phyloP scores from a whole-genome alignment of 257 asterid genomes.

The Forsythia viridissima region DNA sequence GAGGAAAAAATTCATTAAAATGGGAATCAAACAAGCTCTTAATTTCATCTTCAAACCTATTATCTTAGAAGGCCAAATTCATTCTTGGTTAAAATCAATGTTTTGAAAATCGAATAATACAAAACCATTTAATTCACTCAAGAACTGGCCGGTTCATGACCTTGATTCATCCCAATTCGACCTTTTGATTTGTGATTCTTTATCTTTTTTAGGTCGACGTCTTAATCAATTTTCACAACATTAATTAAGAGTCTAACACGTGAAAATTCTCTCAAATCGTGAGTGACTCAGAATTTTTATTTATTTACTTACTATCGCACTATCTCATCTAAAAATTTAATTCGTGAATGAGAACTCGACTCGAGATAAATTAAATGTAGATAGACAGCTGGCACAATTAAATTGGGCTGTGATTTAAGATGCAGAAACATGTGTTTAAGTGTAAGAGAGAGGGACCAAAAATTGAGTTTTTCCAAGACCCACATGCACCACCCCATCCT shows the following conservation, averaged over 20 bases:
- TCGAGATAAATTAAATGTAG: not conserved
- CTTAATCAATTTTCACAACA: no score
- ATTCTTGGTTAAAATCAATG: not conserved
- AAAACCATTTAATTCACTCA: not conserved
- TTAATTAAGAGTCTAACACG: not conserved
- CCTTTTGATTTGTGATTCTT: no score
- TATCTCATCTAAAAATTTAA: no score
- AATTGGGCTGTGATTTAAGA: constrained; percentile 23
- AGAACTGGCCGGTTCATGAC: not conserved
- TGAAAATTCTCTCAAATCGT: no score
- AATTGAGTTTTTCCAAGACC: not conserved
- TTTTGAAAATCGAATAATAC: not conserved
- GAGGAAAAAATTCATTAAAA: no score
- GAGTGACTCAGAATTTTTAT: no score
- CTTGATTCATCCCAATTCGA: not conserved
- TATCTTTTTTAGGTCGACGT: not conserved
- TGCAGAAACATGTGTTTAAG: constrained; percentile 12
- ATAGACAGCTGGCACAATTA: constrained; percentile 27
- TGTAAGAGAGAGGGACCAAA: constrained; percentile 10
- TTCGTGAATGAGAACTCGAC: no score
- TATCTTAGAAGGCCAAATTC: not conserved
- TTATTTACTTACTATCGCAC: no score
- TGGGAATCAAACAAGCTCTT: no score
- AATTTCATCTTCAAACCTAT: not conserved
- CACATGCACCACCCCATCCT: constrained; percentile 20